Evolutionary conservation across 2,329 filamentous ascomycete species (phyloP), one percentile per base, ranked within the genome.

Genomic region (Pseudomassariella vexata): DNA sequence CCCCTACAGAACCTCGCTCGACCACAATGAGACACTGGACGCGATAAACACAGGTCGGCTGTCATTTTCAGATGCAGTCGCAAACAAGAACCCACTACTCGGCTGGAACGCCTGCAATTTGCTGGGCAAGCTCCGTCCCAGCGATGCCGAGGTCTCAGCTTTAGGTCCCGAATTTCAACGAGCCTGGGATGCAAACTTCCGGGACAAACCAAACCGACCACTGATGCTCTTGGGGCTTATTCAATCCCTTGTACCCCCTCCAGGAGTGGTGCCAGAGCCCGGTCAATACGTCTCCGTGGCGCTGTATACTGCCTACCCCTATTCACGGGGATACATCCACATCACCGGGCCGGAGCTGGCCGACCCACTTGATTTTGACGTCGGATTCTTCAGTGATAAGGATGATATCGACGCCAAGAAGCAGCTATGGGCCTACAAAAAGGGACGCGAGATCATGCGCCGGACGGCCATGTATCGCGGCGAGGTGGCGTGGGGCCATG

Each of bases 371-470:
- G 68, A 76, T 34, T 79, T 81, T 32, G 64, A 76, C 24, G 59
- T 68, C 0, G 76, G 75, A 5, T 74, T 67, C 48, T 60, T 81
- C 15, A 63, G 55, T 5, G 69, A 79, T 32, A 44, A 56, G 9
- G 37, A 65, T 16, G 60, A 62, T 2, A 52, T 73, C 7, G 77
- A 82, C 46, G 25, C 78, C 15, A 70, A 69, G 47, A 73, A 67
- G 41, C 67, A 73, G 11, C 41, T 76, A 9, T 80, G 76, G 75
- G 65, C 61, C 1, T 82, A 82, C 60, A 82, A 82, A 49, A 71
- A 70, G 42, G 65, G 68, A 15, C 73, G 78, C 3, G 74, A 79
- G 45, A 66, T 81, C 26, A 57, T 63, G n/a, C 68, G 75, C 2
- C 68, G 73, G 11, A 69, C 74, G 50, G 52, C 60, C 3, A 57